Conservation (phyloP, 164 flowering plant species). For the Magnolia sinica region DNA sequence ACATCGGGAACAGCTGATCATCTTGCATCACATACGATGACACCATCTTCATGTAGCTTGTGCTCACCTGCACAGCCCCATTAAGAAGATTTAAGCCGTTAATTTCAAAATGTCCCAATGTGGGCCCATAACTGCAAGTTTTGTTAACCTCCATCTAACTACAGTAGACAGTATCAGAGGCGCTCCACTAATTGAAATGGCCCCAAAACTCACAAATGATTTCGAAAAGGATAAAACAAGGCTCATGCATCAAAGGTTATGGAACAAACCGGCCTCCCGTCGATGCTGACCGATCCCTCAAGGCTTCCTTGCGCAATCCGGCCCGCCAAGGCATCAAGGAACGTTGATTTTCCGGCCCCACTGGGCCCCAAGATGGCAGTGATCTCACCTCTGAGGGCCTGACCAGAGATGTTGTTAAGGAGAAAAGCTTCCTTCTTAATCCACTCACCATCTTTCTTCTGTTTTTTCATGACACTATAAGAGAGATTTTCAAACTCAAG, state of each 20-base stretch:
- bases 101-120: neutral
- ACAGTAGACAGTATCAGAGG: neutral
- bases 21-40: constrained; percentile 91
- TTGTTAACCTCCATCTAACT: neutral
- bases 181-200: neutral
- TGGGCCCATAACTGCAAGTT: no score
- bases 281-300: constrained; percentile 64
- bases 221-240: neutral
- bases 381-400: constrained; percentile 66
- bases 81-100: neutral
- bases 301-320: constrained; percentile 77
- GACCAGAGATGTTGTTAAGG: constrained; percentile 71
- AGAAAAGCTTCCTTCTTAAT: constrained; percentile 69
- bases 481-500: constrained; percentile 66
- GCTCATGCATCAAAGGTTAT: neutral
- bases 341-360: constrained; percentile 82
- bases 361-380: constrained; percentile 84
- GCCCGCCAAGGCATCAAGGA: constrained; percentile 80
- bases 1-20: constrained; percentile 79
- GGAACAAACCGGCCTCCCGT: constrained; percentile 52
- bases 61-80: constrained; percentile 43
- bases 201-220: neutral
- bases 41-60: constrained; percentile 76
- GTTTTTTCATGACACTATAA: constrained; percentile 65
- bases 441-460: constrained; percentile 71